A percentile compares a stretch with the other conserved stretches of the same genome.
phyloP scores from a whole-genome alignment of 345 rosid species.

The Noccaea caerulescens region DNA sequence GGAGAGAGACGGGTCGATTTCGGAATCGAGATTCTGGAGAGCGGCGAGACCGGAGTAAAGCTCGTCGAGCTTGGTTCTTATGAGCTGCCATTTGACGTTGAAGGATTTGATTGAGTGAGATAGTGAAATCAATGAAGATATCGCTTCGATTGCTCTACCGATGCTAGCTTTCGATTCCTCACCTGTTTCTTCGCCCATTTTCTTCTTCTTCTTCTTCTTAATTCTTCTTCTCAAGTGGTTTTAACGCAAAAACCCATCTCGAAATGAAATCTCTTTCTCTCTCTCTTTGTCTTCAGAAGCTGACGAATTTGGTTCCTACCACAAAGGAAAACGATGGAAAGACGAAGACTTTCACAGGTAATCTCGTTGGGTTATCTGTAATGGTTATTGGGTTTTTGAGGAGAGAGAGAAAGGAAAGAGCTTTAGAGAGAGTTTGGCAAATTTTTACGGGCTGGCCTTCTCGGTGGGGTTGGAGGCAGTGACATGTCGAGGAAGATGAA shows the following conservation, averaged over 20 bases:
- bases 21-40: slow-evolving; percentile 56
- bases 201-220: no score
- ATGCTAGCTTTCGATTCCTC: slow-evolving; percentile 44
- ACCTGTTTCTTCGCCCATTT: slow-evolving; percentile 40
- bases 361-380: slow-evolving; percentile 24
- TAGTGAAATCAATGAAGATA: slow-evolving; percentile 66
- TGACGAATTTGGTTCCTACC: slow-evolving; percentile 25
- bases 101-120: slow-evolving; percentile 74
- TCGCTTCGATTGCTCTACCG: slow-evolving; percentile 55
- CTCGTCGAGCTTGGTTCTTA: slow-evolving; percentile 74
- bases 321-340: slow-evolving; percentile 23
- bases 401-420: slow-evolving; percentile 18
- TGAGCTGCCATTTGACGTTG: slow-evolving; percentile 78
- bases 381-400: slow-evolving; percentile 30
- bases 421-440: slow-evolving; percentile 23
- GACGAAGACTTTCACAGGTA: slow-evolving; percentile 41
- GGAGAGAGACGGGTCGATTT: slow-evolving; percentile 52
- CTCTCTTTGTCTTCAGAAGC: background rate
- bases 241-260: slow-evolving; percentile 49
- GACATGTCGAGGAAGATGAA: slow-evolving; percentile 44
- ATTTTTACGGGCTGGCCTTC: slow-evolving; percentile 30
- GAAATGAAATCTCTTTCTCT: background rate
- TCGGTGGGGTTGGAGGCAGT: slow-evolving; percentile 46
- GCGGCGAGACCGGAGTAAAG: slow-evolving; percentile 64
- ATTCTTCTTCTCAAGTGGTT: slow-evolving; percentile 36